Evolutionary conservation across 768 basidiomycete genomes (phyloP), one percentile per base, ranked within the genome.

Genomic region (Boletales sp.): DNA sequence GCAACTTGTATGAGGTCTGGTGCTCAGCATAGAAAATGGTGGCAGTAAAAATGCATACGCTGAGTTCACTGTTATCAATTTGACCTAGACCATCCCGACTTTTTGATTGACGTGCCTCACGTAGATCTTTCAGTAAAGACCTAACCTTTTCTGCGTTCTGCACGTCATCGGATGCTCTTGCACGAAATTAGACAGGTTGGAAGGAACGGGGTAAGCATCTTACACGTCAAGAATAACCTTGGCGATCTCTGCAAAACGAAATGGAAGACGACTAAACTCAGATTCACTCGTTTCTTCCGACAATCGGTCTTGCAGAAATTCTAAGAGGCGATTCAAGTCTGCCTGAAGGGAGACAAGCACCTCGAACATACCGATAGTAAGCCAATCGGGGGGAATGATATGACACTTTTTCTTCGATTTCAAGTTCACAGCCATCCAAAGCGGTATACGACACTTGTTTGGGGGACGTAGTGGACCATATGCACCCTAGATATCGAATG

Each of bases 341-440:
- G 48, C 50, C 40, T 19, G 35, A 43, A 21, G 21, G 13, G 30
- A 17, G 13, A 43, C 35, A 50, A 8, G 2, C 8, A 30, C n/a
- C 15, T 10, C 32, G 44, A 40, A 42, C 87, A 53, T 55, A 94
- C 93, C 92, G 37, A 89, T 80, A 55, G 74, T 82, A 28, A 99
- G 74, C 96, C 96, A 99, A 30, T 79, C 76, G 4, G 96, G 96
- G 2, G 92, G 78, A 13, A 97, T 77, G 44, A 99, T 92, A 57
- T 90, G 84, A 54, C 95, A 97, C 69, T 94, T 94, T 66, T 90
- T 88, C 76, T 97, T 96, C 62, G 85, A 66, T 71, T 99, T 99
- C 44, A 98, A 74, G 62, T 95, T 92, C 3, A 90, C 73, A 0
- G 95, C 96, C 75, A 99, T 86, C 96, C 96, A 99, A 4, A 98